phyloP scores from a whole-genome alignment of 148 eudicot species.

The Vaccinium corymbosum region DNA sequence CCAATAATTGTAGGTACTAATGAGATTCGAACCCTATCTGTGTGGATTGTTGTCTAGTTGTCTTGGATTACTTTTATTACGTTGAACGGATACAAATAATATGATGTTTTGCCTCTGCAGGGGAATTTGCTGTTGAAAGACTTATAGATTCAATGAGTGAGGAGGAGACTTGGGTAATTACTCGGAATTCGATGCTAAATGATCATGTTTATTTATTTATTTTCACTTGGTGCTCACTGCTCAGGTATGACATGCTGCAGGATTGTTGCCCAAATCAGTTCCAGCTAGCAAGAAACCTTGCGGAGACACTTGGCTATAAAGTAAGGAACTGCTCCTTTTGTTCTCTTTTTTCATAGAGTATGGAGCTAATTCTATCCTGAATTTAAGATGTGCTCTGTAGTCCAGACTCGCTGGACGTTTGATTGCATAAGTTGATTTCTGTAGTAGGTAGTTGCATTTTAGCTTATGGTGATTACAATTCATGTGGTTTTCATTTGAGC shows the following conservation, averaged over 20 bases:
- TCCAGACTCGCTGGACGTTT: neutral
- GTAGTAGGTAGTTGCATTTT: neutral
- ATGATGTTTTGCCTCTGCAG: constrained; percentile 33
- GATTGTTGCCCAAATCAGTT: constrained; percentile 52
- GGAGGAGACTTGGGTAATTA: constrained; percentile 49
- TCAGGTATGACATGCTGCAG: constrained; percentile 36
- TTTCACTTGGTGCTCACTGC: constrained; percentile 9
- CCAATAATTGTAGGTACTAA: constrained; percentile 69
- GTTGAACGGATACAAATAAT: neutral
- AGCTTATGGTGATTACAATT: neutral
- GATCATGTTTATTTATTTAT: neutral
- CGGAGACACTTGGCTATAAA: constrained; percentile 54
- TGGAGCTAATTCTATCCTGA: constrained; percentile 6
- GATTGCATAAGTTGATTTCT: neutral
- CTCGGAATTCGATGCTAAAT: neutral
- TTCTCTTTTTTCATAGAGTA: constrained; percentile 18
- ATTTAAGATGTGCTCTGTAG: neutral
- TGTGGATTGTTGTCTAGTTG: constrained; percentile 16
- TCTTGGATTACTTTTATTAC: neutral
- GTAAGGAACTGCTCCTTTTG: constrained; percentile 27
- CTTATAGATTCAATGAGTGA: constrained; percentile 55
- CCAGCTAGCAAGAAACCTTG: constrained; percentile 46
- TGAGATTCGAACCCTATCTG: constrained; percentile 6
- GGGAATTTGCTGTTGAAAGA: constrained; percentile 63
- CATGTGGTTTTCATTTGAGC: neutral